These are phyloP conservation scores for Globisporangium sylvaticum DNA, from an alignment of 352 stramenopile genomes.

Conservation along the genomic window DNA sequence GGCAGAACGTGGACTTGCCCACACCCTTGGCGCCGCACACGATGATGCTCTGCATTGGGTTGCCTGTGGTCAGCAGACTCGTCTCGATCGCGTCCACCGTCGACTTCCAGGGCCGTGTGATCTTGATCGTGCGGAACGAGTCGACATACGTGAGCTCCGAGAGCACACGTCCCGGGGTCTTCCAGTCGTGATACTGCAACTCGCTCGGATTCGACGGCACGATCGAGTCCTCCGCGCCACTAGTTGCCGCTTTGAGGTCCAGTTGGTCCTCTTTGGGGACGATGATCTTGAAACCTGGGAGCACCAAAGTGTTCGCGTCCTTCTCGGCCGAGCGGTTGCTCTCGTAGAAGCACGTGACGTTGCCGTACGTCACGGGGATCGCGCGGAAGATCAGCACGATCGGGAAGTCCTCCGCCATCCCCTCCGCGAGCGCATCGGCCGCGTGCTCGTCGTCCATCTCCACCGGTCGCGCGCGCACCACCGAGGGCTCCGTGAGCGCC, in stretches of 20 bases:
- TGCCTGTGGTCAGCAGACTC: slow-evolving; percentile 23
- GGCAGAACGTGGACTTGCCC: slow-evolving; percentile 94
- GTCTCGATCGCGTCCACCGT: slow-evolving; percentile 41
- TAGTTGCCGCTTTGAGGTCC: slow-evolving; percentile 11
- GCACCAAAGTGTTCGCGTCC: slow-evolving; percentile 25
- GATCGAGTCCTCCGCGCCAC: neutral
- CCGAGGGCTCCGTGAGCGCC: slow-evolving; percentile 33
- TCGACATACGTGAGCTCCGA: slow-evolving; percentile 54
- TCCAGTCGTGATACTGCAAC: slow-evolving; percentile 41
- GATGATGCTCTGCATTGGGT: slow-evolving; percentile 58
- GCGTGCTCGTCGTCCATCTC: slow-evolving; percentile 72
- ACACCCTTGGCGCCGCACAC: slow-evolving; percentile 94
- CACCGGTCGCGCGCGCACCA: slow-evolving; percentile 10
- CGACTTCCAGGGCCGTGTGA: slow-evolving; percentile 54
- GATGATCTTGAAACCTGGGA: slow-evolving; percentile 84
- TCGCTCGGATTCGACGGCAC: neutral
- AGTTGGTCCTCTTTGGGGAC: slow-evolving; percentile 45
- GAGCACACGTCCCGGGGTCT: slow-evolving; percentile 42
- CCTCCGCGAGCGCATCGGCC: slow-evolving; percentile 57
- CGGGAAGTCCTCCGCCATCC: slow-evolving; percentile 55
- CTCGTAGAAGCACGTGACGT: slow-evolving; percentile 78
- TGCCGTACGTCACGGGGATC: slow-evolving; percentile 64
- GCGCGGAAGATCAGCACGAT: slow-evolving; percentile 72
- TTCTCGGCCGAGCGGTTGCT: slow-evolving; percentile 18
- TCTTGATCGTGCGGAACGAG: slow-evolving; percentile 55